Evolutionary conservation across 2,329 filamentous ascomycete genomes (phyloP).

Genomic region (Neoascochyta sp.): DNA sequence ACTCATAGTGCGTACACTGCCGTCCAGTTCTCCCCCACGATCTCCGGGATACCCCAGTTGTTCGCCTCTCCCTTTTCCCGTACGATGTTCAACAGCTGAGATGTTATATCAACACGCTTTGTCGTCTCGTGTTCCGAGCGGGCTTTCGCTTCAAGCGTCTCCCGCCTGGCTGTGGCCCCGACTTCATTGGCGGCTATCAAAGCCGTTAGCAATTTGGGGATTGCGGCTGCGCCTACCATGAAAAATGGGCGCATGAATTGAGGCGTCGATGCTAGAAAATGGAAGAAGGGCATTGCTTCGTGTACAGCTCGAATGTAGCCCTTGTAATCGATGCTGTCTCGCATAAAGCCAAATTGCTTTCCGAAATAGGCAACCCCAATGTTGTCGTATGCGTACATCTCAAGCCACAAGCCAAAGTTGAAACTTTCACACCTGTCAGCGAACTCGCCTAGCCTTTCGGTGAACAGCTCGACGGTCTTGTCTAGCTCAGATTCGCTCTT

Average conservation of each 20-base stretch:
- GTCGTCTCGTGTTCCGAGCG: slow-evolving; percentile 8
- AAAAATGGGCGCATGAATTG: slow-evolving; percentile 7
- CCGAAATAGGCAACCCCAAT: slow-evolving; percentile 19
- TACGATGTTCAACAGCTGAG: slow-evolving; percentile 29
- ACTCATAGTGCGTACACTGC: slow-evolving; percentile 23
- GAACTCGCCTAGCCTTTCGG: slow-evolving; percentile 19
- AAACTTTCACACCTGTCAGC: slow-evolving; percentile 14
- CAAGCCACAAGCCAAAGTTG: slow-evolving; percentile 27
- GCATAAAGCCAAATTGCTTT: slow-evolving; percentile 19
- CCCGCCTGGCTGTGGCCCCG: slow-evolving; percentile 12
- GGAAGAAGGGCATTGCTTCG: slow-evolving; percentile 27
- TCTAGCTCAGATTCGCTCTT: slow-evolving; percentile 25
- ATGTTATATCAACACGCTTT: slow-evolving; percentile 28
- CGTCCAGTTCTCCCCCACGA: slow-evolving; percentile 27
- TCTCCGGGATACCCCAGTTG: too few relatives aligned
- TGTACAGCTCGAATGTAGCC: slow-evolving; percentile 32
- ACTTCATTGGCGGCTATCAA: slow-evolving; percentile 16
- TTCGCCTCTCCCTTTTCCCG: too few relatives aligned
- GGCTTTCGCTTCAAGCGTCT: slow-evolving; percentile 11
- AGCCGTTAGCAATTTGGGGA: slow-evolving; percentile 23
- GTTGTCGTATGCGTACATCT: slow-evolving; percentile 23
- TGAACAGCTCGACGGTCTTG: slow-evolving; percentile 18
- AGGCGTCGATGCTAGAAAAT: slow-evolving; percentile 9
- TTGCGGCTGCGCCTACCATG: slow-evolving; percentile 6
- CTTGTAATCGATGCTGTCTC: slow-evolving; percentile 16